Evolutionary conservation across 2,329 filamentous ascomycete genomes (phyloP).

Genomic region (Cryphonectria naterciae): DNA sequence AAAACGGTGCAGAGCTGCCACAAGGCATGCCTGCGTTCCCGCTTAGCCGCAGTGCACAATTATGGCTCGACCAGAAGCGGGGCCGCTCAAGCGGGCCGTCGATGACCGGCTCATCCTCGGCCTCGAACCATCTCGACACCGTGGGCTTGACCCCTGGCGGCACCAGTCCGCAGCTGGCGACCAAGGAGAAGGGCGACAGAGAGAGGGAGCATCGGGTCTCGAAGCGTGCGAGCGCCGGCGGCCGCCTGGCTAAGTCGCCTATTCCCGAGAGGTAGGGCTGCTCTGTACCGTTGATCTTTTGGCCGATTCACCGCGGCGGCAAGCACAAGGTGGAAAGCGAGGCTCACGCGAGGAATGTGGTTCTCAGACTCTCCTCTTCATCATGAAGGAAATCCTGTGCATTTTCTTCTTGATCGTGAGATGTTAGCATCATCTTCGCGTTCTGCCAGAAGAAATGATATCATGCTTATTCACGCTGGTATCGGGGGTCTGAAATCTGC

Average conservation of each 20-base stretch:
- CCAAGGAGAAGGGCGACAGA: slow-evolving; percentile 55
- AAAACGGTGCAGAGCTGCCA: slow-evolving; percentile 92
- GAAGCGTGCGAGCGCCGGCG: slow-evolving; percentile 79
- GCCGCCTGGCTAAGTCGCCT: slow-evolving; percentile 68
- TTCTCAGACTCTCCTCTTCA: slow-evolving; percentile 25
- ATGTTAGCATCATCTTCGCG: not conserved
- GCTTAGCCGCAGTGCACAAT: slow-evolving; percentile 75
- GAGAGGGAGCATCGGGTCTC: slow-evolving; percentile 73
- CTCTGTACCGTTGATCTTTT: slow-evolving; percentile 30
- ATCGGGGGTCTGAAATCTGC: not conserved
- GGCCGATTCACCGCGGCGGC: slow-evolving; percentile 25
- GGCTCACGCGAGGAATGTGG: slow-evolving; percentile 25
- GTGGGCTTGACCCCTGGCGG: slow-evolving; percentile 62
- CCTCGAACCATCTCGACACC: slow-evolving; percentile 55
- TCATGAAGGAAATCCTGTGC: slow-evolving; percentile 12
- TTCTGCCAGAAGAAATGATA: not conserved
- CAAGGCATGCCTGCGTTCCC: slow-evolving; percentile 76
- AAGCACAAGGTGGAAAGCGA: slow-evolving; percentile 17
- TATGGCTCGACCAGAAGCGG: slow-evolving; percentile 82
- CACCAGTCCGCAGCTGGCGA: slow-evolving; percentile 36
- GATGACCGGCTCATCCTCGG: slow-evolving; percentile 22
- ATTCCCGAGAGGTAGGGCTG: slow-evolving; percentile 64
- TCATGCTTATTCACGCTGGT: not conserved
- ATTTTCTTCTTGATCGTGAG: not conserved
- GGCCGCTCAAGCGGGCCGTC: slow-evolving; percentile 46